Percentiles rank a stretch among this genome's conserved stretches.
These are phyloP conservation scores for Aspergillus japonicus DNA, from an alignment of 2,329 filamentous ascomycete species.

Conservation along the genomic window DNA sequence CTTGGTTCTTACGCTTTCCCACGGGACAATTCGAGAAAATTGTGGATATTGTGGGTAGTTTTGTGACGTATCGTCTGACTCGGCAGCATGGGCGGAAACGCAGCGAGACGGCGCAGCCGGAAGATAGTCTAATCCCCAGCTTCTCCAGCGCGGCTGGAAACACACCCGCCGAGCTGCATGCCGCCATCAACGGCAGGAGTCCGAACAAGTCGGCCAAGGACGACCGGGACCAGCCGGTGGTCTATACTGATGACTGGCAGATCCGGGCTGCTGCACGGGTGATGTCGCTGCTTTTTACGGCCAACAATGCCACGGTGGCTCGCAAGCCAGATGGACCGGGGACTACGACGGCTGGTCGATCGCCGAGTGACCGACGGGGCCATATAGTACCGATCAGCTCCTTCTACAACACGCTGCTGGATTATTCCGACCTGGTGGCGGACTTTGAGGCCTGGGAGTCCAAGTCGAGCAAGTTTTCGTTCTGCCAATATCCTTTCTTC, in stretches of 20 bases:
- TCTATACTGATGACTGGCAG: slow-evolving; percentile 86
- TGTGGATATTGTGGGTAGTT: slow-evolving; percentile 75
- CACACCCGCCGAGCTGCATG: slow-evolving; percentile 69
- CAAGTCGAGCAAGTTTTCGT: slow-evolving; percentile 71
- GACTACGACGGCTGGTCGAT: slow-evolving; percentile 43
- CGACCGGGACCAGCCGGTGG: slow-evolving; percentile 50
- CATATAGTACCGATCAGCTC: slow-evolving; percentile 75
- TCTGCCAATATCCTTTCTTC: slow-evolving; percentile 90
- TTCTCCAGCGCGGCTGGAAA: slow-evolving; percentile 65
- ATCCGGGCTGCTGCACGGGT: slow-evolving; percentile 76
- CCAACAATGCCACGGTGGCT: slow-evolving; percentile 62
- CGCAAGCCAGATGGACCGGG: slow-evolving; percentile 42
- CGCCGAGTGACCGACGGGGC: slow-evolving; percentile 48
- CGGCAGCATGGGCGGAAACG: slow-evolving; percentile 68
- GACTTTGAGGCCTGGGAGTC: slow-evolving; percentile 90
- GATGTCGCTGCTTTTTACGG: slow-evolving; percentile 76
- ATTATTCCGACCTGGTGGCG: slow-evolving; percentile 78
- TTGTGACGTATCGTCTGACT: slow-evolving; percentile 76
- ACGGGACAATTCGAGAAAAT: slow-evolving; percentile 65
- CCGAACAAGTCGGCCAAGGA: slow-evolving; percentile 56
- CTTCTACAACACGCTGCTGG: slow-evolving; percentile 84
- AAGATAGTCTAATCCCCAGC: slow-evolving; percentile 63
- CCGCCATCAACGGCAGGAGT: slow-evolving; percentile 61
- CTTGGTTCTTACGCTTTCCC: slow-evolving; percentile 74
- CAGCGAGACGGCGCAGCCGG: slow-evolving; percentile 58